phyloP scores from a whole-genome alignment of 768 basidiomycete genomes.

The Mrakia blollopis region DNA sequence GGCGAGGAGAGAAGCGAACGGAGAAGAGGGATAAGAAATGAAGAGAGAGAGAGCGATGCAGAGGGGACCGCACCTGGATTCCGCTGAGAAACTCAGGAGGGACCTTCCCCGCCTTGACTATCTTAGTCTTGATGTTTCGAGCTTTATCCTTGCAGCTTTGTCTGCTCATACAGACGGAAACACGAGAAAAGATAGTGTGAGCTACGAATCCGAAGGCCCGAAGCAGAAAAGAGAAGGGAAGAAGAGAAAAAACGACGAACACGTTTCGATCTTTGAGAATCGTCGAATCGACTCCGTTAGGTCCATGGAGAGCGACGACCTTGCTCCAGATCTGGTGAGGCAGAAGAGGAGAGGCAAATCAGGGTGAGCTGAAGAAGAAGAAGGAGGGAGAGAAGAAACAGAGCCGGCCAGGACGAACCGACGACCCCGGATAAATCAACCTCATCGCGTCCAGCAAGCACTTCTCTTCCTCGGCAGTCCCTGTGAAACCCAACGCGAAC shows the following conservation, averaged over 20 bases:
- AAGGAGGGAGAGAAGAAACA: background rate
- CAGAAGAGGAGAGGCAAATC: no score
- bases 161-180: background rate
- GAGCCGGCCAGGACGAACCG: background rate
- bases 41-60: background rate
- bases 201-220: background rate
- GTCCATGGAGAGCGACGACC: background rate
- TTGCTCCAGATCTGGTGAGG: background rate
- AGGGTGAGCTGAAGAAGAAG: background rate
- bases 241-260: background rate
- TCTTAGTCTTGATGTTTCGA: constrained; percentile 11
- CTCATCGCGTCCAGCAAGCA: background rate
- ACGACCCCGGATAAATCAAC: background rate
- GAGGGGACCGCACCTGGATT: background rate
- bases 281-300: constrained; percentile 1
- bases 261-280: constrained; percentile 9
- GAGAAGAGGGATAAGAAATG: background rate
- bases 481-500: background rate
- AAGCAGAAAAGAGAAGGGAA: background rate
- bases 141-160: constrained; percentile 6
- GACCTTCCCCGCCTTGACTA: background rate
- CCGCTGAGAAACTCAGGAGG: background rate
- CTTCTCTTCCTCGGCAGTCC: background rate
- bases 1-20: no score
- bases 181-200: background rate